Conservation (phyloP, 1,284 basidiomycete genomes). For the Malassezia pachydermatis region DNA sequence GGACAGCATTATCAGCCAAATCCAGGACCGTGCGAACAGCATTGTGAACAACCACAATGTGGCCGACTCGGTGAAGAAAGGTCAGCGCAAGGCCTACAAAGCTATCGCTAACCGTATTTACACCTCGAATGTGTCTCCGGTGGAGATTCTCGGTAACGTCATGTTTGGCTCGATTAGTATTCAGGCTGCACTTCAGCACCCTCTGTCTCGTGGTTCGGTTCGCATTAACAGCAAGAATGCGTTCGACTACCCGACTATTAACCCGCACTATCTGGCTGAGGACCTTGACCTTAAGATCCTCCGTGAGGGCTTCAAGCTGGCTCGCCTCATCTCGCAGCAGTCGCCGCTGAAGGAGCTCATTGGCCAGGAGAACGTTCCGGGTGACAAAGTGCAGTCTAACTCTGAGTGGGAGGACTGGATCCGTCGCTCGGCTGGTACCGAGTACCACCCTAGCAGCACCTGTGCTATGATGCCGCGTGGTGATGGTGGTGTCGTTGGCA, state of each 20-base stretch:
- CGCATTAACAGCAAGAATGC: conserved; percentile 26
- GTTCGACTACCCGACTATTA: conserved; percentile 29
- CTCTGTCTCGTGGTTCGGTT: conserved; percentile 39
- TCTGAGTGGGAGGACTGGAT: conserved; percentile 27
- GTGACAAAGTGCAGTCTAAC: conserved; percentile 20
- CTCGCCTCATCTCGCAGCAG: conserved; percentile 24
- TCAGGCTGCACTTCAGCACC: conserved; percentile 33
- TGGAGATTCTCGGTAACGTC: conserved; percentile 36
- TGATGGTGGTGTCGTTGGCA: conserved; percentile 60
- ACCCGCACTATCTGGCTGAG: conserved; percentile 34
- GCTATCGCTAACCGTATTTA: conserved; percentile 20
- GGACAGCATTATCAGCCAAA: conserved; percentile 12
- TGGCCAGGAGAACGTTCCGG: conserved; percentile 19
- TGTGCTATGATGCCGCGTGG: conserved; percentile 59
- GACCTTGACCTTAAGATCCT: conserved; percentile 28
- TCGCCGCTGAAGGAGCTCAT: conserved; percentile 21
- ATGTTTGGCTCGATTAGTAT: conserved; percentile 26
- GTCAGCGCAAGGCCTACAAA: conserved; percentile 18
- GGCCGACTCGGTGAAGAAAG: conserved; percentile 19
- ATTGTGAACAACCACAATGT: conserved; percentile 23
- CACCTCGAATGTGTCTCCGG: conserved; percentile 19
- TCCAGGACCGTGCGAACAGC: conserved; percentile 20
- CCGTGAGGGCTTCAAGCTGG: conserved; percentile 28
- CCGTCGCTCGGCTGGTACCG: conserved; percentile 21
- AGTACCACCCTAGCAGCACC: conserved; percentile 54